Conservation (phyloP, 306 rosid genomes). For the Begonia fuchsioides region DNA sequence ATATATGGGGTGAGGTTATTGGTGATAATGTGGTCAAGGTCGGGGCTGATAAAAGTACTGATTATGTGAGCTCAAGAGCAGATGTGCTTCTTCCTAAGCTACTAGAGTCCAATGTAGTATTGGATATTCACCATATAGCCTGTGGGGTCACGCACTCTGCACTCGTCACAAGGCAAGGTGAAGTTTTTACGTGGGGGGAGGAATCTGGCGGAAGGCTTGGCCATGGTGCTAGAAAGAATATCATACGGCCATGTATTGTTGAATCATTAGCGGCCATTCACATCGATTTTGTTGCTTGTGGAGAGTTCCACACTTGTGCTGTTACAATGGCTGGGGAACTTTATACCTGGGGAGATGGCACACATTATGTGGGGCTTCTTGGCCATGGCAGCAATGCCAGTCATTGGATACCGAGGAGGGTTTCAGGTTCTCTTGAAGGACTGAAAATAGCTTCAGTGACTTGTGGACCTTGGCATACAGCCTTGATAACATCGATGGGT, state of each 20-base stretch:
- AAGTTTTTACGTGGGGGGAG: conserved; percentile 95
- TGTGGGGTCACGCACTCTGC: conserved; percentile 94
- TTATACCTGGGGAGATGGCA: conserved; percentile 97
- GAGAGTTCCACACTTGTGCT: conserved; percentile 96
- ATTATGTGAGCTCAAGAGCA: conserved; percentile 41
- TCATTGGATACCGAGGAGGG: conserved; percentile 94
- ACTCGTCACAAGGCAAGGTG: conserved; percentile 93
- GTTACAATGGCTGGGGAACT: conserved; percentile 86
- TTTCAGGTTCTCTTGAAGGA: conserved; percentile 80
- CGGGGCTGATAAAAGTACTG: conserved; percentile 51
- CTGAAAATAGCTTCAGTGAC: conserved; percentile 83
- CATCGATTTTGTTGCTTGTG: conserved; percentile 86
- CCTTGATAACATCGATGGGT: conserved; percentile 70
- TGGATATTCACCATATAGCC: conserved; percentile 81
- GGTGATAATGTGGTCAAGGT: conserved; percentile 57
- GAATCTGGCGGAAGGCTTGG: conserved; percentile 99
- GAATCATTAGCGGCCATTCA: conserved; percentile 60
- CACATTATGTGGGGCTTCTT: conserved; percentile 91
- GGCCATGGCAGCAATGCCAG: conserved; percentile 86
- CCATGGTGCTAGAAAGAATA: conserved; percentile 86
- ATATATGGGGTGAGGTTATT: conserved; percentile 90
- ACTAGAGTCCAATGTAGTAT: conserved; percentile 68
- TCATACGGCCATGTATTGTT: conserved; percentile 68
- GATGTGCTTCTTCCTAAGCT: conserved; percentile 92
- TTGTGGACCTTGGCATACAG: conserved; percentile 99